phyloP scores from a whole-genome alignment of 2,329 filamentous ascomycete genomes.

The Ceratocystis cacaofunesta region DNA sequence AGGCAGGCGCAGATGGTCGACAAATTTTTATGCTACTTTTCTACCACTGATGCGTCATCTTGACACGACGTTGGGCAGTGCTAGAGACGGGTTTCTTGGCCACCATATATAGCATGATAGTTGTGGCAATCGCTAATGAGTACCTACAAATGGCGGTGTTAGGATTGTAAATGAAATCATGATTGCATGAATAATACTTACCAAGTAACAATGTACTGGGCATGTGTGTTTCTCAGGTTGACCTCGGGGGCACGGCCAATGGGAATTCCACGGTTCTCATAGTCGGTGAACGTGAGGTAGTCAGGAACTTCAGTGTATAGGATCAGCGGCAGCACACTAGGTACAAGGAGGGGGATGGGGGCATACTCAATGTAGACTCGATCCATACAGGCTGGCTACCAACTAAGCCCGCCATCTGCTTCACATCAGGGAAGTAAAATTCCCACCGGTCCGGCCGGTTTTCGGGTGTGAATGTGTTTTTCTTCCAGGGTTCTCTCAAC shows the following conservation, averaged over 20 bases:
- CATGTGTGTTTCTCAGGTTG: slow-evolving; percentile 88
- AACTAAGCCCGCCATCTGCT: slow-evolving; percentile 71
- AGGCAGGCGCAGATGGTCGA: slow-evolving; percentile 20
- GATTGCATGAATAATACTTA: slow-evolving; percentile 32
- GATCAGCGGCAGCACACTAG: neutral
- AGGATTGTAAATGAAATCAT: neutral
- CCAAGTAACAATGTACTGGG: slow-evolving; percentile 99
- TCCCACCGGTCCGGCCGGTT: slow-evolving; percentile 71
- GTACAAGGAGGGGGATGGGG: slow-evolving; percentile 8
- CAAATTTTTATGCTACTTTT: slow-evolving; percentile 20
- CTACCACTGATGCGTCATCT: slow-evolving; percentile 61
- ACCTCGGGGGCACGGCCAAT: slow-evolving; percentile 81
- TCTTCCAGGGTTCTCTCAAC: slow-evolving; percentile 81
- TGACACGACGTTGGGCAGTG: slow-evolving; percentile 56
- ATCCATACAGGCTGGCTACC: slow-evolving; percentile 86
- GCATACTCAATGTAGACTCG: slow-evolving; percentile 79
- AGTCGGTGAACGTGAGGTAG: slow-evolving; percentile 58
- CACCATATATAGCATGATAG: slow-evolving; percentile 94
- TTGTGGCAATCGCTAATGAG: slow-evolving; percentile 66
- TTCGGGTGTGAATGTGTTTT: slow-evolving; percentile 91
- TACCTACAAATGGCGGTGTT: slow-evolving; percentile 45
- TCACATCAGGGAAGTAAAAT: slow-evolving; percentile 91
- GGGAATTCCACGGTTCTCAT: slow-evolving; percentile 68
- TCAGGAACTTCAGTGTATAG: slow-evolving; percentile 41
- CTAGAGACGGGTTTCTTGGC: slow-evolving; percentile 64